Percentiles rank a stretch among this genome's conserved stretches.
Evolutionary conservation across 495 filamentous ascomycete genomes (phyloP).

Genomic region (Bryoglossum gracile): DNA sequence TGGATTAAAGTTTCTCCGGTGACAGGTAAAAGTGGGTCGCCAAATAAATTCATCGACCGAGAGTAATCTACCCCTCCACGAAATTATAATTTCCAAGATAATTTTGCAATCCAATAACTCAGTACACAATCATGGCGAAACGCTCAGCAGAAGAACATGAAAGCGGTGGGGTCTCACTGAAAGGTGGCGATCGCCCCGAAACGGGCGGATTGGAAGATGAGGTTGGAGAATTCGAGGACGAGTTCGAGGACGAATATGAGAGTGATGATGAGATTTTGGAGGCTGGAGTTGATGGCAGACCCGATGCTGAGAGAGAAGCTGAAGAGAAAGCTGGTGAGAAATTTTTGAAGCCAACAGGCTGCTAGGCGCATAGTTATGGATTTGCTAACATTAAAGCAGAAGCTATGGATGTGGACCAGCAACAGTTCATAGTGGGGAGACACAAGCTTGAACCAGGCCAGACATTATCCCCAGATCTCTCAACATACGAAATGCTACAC

Average conservation of each 20-base stretch:
- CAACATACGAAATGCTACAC: conserved; percentile 95
- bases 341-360: not conserved
- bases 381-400: conserved; percentile 37
- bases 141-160: conserved; percentile 51
- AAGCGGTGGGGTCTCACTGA: conserved; percentile 51
- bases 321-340: conserved; percentile 63
- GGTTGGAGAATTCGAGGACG: conserved; percentile 88
- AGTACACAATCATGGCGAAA: conserved; percentile 57
- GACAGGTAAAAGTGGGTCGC: conserved; percentile 2
- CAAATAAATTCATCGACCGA: no score
- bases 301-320: conserved; percentile 85
- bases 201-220: conserved; percentile 48
- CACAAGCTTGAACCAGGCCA: conserved; percentile 81
- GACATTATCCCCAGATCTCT: conserved; percentile 80
- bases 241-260: conserved; percentile 95
- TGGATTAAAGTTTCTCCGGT: not conserved
- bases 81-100: not conserved
- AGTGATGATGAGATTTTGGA: conserved; percentile 94
- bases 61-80: no score
- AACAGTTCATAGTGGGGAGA: conserved; percentile 88
- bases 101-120: not conserved
- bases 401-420: conserved; percentile 85
- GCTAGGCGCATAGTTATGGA: conserved; percentile 4
- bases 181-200: conserved; percentile 60
- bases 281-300: conserved; percentile 85